Conservation (phyloP, 1,284 basidiomycete genomes). For the Moesziomyces sp. region DNA sequence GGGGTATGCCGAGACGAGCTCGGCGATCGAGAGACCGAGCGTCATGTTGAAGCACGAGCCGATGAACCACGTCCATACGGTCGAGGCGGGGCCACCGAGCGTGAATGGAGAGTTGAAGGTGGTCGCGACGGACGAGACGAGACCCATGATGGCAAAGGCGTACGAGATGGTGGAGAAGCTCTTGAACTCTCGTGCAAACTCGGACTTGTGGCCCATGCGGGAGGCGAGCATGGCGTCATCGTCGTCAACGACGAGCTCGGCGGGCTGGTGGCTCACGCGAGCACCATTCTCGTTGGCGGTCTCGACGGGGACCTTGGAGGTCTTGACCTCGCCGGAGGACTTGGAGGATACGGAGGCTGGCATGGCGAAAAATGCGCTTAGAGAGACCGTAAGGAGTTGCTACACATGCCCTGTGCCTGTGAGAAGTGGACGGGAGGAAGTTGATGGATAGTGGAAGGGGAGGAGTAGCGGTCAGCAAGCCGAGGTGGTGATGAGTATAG, state of each 20-base stretch:
- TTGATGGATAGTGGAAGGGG: not conserved
- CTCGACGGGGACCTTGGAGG: conserved; percentile 27
- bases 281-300: conserved; percentile 33
- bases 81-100: conserved; percentile 59
- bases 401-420: conserved; percentile 3
- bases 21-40: conserved; percentile 64
- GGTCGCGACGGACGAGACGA: conserved; percentile 65
- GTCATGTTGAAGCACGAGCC: conserved; percentile 65
- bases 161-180: conserved; percentile 66
- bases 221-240: conserved; percentile 62
- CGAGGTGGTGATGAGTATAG: conserved; percentile 13
- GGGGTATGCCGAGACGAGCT: conserved; percentile 75
- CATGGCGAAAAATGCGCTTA: conserved; percentile 12
- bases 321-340: conserved; percentile 38
- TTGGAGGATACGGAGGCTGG: conserved; percentile 42
- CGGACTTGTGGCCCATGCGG: conserved; percentile 63
- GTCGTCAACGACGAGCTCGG: conserved; percentile 46
- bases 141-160: conserved; percentile 66
- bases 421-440: not conserved
- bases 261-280: conserved; percentile 48
- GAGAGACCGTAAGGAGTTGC: not conserved
- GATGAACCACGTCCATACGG: conserved; percentile 66
- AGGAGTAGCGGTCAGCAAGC: conserved; percentile 6
- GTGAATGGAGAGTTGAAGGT: conserved; percentile 65
- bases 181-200: conserved; percentile 66